Conservation (phyloP, 768 basidiomycete genomes). For the Suillus paluster region DNA sequence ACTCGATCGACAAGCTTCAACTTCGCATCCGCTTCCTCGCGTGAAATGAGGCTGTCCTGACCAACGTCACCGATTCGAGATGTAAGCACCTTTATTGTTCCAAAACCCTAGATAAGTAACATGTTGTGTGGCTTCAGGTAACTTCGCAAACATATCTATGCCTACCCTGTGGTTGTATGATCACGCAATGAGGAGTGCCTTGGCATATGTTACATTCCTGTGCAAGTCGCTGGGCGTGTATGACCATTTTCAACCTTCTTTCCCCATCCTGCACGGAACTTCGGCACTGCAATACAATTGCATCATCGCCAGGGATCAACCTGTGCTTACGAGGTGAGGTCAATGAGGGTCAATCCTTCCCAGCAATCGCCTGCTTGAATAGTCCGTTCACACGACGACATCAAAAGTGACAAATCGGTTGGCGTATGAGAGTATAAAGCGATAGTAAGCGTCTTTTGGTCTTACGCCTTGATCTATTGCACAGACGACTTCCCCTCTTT, state of each 20-base stretch:
- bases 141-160: not conserved
- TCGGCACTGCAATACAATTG: not conserved
- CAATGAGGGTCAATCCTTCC: not conserved
- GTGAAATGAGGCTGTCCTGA: not conserved
- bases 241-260: not conserved
- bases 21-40: not conserved
- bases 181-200: not conserved
- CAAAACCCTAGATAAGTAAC: not conserved
- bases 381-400: not conserved
- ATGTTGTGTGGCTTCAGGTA: not conserved
- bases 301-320: not conserved
- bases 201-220: not conserved
- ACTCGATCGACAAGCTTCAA: not conserved
- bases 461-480: not conserved
- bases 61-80: not conserved
- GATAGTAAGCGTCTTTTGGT: not conserved
- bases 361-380: not conserved
- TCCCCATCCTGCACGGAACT: not conserved
- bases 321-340: not conserved
- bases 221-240: not conserved
- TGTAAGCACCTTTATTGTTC: not conserved
- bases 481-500: not conserved
- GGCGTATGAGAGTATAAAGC: conserved; percentile 5
- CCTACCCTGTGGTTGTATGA: not conserved
- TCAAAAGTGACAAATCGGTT: not conserved